These are phyloP conservation scores for Tetracentron sinense DNA, from an alignment of 164 flowering plant genomes.

Conservation along the genomic window DNA sequence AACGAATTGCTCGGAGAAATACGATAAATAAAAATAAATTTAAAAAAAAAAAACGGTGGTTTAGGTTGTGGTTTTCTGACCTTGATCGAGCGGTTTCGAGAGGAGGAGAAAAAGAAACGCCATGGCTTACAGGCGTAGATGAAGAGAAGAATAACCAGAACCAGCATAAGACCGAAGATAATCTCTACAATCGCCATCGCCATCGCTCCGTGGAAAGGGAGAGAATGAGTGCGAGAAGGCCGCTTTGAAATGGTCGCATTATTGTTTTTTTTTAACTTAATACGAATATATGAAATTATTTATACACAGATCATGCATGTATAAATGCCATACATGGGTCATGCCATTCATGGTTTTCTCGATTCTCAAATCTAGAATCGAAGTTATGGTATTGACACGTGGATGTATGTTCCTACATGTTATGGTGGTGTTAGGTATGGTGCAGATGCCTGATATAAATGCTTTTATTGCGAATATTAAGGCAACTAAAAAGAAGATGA, in stretches of 20 bases:
- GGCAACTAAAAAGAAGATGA: too few species aligned
- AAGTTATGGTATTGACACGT: too few species aligned
- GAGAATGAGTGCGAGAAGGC: constrained; percentile 28
- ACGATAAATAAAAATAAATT: too few species aligned
- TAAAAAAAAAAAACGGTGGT: background rate
- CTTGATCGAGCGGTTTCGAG: constrained; percentile 44
- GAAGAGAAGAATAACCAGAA: constrained; percentile 51
- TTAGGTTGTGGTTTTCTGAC: constrained; percentile 16
- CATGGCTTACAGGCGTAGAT: constrained; percentile 72
- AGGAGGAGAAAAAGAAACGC: constrained; percentile 51
- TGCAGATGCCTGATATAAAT: too few species aligned
- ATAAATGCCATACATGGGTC: too few species aligned
- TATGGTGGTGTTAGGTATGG: too few species aligned
- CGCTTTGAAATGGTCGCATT: constrained; percentile 80
- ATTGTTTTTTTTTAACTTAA: constrained; percentile 7
- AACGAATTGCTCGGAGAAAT: background rate
- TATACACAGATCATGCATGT: too few species aligned
- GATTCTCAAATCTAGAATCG: too few species aligned
- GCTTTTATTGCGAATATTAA: too few species aligned
- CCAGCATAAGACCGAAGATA: constrained; percentile 57
- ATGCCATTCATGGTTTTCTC: too few species aligned
- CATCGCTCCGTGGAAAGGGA: constrained; percentile 24
- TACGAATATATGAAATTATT: too few species aligned
- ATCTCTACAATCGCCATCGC: constrained; percentile 43
- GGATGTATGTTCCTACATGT: too few species aligned